phyloP scores from a whole-genome alignment of 2,329 filamentous ascomycete species.

The Aphanocladium album region DNA sequence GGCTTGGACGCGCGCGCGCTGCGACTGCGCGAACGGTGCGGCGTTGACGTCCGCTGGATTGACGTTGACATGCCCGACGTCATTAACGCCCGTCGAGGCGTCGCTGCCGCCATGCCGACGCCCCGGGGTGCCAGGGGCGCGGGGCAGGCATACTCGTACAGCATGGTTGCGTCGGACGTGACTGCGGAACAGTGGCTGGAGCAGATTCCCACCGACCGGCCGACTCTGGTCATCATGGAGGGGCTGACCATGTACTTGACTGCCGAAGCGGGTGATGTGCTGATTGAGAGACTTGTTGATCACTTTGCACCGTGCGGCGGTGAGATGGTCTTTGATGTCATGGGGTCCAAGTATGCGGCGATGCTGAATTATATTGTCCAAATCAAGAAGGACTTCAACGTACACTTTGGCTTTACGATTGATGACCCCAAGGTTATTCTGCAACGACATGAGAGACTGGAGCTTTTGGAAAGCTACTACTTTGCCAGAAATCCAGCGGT shows the following conservation, averaged over 20 bases:
- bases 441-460: neutral
- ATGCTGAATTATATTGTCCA: neutral
- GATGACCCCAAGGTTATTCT: neutral
- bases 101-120: slow-evolving; percentile 15
- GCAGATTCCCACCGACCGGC: slow-evolving; percentile 25
- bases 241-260: slow-evolving; percentile 28
- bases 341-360: neutral
- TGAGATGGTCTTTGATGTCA: slow-evolving; percentile 24
- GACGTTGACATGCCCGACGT: slow-evolving; percentile 32
- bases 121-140: slow-evolving; percentile 15
- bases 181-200: slow-evolving; percentile 25
- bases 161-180: slow-evolving; percentile 22
- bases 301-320: slow-evolving; percentile 20
- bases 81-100: slow-evolving; percentile 24
- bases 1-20: slow-evolving; percentile 27
- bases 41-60: slow-evolving; percentile 25
- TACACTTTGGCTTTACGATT: neutral
- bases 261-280: slow-evolving; percentile 19
- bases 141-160: slow-evolving; percentile 17
- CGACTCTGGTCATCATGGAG: slow-evolving; percentile 28
- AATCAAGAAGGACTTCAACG: neutral
- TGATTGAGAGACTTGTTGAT: slow-evolving; percentile 21
- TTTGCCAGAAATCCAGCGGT: neutral
- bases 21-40: slow-evolving; percentile 18
- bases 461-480: neutral